Evolutionary conservation across 2,329 filamentous ascomycete genomes (phyloP).

Genomic region (Cladosporium sp.): DNA sequence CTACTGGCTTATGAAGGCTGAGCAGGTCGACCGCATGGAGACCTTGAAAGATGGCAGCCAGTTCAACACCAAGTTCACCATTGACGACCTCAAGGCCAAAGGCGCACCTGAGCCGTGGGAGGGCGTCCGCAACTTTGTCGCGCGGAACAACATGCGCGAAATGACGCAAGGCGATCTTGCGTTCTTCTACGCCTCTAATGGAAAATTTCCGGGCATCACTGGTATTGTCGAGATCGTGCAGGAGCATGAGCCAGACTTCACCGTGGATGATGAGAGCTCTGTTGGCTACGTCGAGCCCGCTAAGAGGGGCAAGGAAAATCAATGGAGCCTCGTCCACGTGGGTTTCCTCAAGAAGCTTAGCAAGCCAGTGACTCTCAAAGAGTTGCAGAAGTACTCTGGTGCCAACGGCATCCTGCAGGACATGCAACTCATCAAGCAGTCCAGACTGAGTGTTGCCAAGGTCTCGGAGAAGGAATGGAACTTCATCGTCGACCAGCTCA

Average conservation of each 20-base stretch:
- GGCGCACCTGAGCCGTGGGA: conserved; percentile 86
- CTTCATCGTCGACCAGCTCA: conserved; percentile 52
- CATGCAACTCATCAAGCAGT: conserved; percentile 82
- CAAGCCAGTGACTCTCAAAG: conserved; percentile 67
- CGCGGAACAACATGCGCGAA: conserved; percentile 82
- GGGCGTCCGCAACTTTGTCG: conserved; percentile 58
- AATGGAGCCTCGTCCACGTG: conserved; percentile 89
- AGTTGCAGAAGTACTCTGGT: conserved; percentile 65
- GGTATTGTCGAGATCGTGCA: conserved; percentile 67
- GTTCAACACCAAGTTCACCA: conserved; percentile 87
- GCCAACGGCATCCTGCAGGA: conserved; percentile 53
- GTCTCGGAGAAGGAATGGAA: conserved; percentile 67
- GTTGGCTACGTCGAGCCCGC: conserved; percentile 85
- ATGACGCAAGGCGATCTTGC: conserved; percentile 92
- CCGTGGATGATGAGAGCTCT: conserved; percentile 68
- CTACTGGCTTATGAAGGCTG: conserved; percentile 55
- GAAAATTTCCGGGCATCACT: conserved; percentile 82
- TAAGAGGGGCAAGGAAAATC: conserved; percentile 49
- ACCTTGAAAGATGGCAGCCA: conserved; percentile 68
- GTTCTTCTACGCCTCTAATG: conserved; percentile 97
- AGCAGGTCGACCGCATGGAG: conserved; percentile 83
- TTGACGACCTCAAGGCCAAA: conserved; percentile 78
- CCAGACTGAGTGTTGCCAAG: conserved; percentile 76
- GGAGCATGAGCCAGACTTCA: conserved; percentile 76
- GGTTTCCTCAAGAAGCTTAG: conserved; percentile 81